These are phyloP conservation scores for Digitaria exilis DNA, from an alignment of 202 grass and related monocot species.

Conservation along the genomic window DNA sequence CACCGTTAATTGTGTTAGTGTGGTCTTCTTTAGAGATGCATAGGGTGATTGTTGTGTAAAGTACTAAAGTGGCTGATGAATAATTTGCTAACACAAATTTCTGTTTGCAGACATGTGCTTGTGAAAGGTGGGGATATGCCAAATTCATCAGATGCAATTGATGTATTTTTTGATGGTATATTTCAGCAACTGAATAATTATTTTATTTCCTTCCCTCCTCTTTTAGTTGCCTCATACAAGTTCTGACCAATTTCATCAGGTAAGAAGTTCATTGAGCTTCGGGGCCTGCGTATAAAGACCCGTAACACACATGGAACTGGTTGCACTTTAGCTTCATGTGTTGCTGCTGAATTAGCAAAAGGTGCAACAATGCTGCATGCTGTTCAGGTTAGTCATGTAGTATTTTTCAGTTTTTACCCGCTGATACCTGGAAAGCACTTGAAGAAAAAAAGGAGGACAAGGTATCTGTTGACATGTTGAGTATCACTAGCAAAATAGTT, in stretches of 20 bases:
- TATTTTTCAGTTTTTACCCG: background rate
- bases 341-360: constrained; percentile 92
- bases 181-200: constrained; percentile 5
- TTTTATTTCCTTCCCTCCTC: background rate
- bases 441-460: background rate
- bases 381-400: constrained; percentile 55
- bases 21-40: background rate
- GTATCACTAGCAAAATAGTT: constrained; percentile 11
- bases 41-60: background rate
- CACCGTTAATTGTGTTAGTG: constrained; percentile 1
- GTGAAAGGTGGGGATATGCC: constrained; percentile 94
- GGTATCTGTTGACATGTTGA: background rate
- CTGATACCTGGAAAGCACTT: background rate
- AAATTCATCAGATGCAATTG: constrained; percentile 64
- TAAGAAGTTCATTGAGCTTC: constrained; percentile 73
- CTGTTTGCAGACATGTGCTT: constrained; percentile 77
- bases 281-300: constrained; percentile 67
- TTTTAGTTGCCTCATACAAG: background rate
- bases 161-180: constrained; percentile 92
- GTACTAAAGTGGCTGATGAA: background rate
- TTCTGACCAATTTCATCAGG: constrained; percentile 50
- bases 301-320: constrained; percentile 91
- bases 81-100: constrained; percentile 23
- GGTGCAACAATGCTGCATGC: constrained; percentile 72
- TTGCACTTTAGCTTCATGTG: constrained; percentile 93